phyloP scores from a whole-genome alignment of 352 stramenopile genomes.

The Achlya hypogyna region DNA sequence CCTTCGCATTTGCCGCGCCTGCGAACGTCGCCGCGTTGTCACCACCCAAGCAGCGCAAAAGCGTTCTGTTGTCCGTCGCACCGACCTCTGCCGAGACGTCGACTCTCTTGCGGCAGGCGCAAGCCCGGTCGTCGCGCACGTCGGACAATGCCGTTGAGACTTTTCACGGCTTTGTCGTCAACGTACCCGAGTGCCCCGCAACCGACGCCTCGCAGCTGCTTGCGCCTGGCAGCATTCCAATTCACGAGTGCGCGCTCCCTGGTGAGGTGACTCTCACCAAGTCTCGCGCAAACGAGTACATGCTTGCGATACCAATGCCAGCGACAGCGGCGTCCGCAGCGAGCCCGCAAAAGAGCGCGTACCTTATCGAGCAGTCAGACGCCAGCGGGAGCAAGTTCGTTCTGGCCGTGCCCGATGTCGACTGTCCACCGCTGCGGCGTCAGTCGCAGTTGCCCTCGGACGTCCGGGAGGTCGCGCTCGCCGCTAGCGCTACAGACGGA shows the following conservation, averaged over 20 bases:
- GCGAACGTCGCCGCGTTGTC: too few relatives aligned
- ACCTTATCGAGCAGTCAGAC: neutral
- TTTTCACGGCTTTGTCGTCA: conserved; percentile 9
- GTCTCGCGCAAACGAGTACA: neutral
- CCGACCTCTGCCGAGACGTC: neutral
- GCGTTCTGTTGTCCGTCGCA: neutral
- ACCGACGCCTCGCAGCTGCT: neutral
- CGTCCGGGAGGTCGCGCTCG: conserved; percentile 31
- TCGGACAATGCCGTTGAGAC: neutral
- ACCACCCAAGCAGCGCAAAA: neutral
- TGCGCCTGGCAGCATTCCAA: neutral
- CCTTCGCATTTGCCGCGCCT: neutral
- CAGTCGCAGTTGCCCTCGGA: conserved; percentile 26
- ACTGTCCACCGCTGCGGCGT: conserved; percentile 12
- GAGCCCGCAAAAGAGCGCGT: conserved; percentile 1
- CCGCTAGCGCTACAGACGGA: conserved; percentile 21
- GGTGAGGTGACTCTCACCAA: neutral
- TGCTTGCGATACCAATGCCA: neutral
- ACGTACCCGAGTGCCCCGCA: neutral
- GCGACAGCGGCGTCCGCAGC: neutral
- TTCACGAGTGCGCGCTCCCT: neutral
- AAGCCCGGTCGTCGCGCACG: neutral
- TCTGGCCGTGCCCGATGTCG: conserved; percentile 28
- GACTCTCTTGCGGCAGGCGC: neutral
- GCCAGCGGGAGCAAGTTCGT: conserved; percentile 25